phyloP scores from a whole-genome alignment of 768 basidiomycete species.

The Calocybe cyanea region DNA sequence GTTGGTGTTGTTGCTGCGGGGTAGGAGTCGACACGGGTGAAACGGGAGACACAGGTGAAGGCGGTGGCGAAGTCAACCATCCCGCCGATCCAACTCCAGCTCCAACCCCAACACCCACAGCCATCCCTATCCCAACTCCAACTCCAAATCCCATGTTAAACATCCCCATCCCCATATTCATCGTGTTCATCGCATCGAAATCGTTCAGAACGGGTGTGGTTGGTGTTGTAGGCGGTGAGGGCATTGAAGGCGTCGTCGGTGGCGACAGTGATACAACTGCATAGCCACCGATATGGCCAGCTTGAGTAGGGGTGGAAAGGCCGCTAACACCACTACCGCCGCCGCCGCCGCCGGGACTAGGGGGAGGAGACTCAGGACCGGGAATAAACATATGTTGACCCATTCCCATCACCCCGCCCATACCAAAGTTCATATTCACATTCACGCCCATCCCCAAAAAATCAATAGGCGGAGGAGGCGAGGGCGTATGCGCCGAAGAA shows the following conservation, averaged over 20 bases:
- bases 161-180: slow-evolving; percentile 16
- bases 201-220: not conserved
- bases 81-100: not conserved
- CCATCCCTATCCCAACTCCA: slow-evolving; percentile 6
- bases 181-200: not conserved
- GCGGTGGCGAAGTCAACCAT: slow-evolving; percentile 1
- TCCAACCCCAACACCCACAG: slow-evolving; percentile 8
- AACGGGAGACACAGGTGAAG: slow-evolving; percentile 4
- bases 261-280: no score
- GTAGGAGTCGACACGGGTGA: slow-evolving; percentile 2
- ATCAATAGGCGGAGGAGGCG: not conserved
- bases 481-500: not conserved
- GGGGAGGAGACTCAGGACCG: no score
- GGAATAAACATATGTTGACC: no score
- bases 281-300: no score
- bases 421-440: not conserved
- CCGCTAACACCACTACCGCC: no score
- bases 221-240: no score
- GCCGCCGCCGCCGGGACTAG: no score
- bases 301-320: no score
- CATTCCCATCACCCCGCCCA: not conserved
- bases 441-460: not conserved
- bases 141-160: slow-evolving; percentile 22
- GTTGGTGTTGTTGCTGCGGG: no score
- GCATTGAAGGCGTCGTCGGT: no score